Percentiles rank a stretch among this genome's conserved stretches.
Evolutionary conservation across 2,329 filamentous ascomycete species (phyloP).

Genomic region (Penicillium freii): DNA sequence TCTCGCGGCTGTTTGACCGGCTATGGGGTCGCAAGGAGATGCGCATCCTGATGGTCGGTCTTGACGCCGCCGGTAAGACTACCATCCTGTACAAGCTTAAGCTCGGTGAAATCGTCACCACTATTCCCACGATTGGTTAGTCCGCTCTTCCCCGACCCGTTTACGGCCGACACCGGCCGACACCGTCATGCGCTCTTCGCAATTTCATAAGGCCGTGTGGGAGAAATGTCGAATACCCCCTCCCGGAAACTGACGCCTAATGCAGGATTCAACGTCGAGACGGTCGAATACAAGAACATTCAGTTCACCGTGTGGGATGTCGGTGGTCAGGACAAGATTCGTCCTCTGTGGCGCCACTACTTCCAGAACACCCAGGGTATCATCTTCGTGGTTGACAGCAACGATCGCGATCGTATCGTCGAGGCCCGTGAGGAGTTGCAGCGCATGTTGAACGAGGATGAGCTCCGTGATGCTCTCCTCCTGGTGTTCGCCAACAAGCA

Average conservation of each 20-base stretch:
- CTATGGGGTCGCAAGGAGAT: conserved; percentile 99
- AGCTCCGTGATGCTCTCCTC: conserved; percentile 94
- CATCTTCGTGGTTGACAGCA: conserved; percentile 99
- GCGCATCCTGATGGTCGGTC: conserved; percentile 99
- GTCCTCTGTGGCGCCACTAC: conserved; percentile 99
- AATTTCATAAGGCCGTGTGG: not conserved
- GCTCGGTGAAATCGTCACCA: conserved; percentile 96
- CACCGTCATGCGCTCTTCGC: conserved; percentile 2
- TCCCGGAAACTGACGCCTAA: conserved; percentile 4
- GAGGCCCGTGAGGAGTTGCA: conserved; percentile 96
- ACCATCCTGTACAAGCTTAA: conserved; percentile 99
- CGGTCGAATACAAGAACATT: conserved; percentile 99
- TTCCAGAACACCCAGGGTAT: conserved; percentile 99
- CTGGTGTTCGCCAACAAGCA: conserved; percentile 99
- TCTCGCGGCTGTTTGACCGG: conserved; percentile 94
- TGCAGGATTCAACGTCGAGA: conserved; percentile 98
- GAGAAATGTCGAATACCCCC: not conserved
- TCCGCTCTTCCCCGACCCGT: conserved; percentile 19
- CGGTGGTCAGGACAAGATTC: conserved; percentile 99
- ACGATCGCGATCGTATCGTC: conserved; percentile 96
- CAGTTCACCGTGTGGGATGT: conserved; percentile 99
- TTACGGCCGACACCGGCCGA: not conserved
- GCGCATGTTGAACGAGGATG: conserved; percentile 97
- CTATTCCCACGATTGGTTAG: conserved; percentile 96
- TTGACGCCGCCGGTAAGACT: conserved; percentile 99